Conservation (phyloP, 2,329 filamentous ascomycete genomes). For the Pseudomassariella vexata region DNA sequence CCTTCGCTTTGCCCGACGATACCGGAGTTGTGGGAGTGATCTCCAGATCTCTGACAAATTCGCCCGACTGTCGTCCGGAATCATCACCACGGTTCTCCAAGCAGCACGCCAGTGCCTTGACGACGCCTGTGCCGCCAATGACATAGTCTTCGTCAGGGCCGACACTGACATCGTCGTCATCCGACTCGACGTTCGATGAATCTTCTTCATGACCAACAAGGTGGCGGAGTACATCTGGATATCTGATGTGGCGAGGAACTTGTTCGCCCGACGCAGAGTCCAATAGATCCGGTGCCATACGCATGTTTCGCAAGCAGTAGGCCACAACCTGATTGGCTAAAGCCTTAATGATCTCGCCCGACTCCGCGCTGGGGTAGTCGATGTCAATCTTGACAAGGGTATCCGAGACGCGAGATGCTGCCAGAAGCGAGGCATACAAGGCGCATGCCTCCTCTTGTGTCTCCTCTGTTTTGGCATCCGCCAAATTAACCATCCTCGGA, state of each 20-base stretch:
- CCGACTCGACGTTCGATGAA: constrained; percentile 33
- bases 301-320: constrained; percentile 89
- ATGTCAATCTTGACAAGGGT: constrained; percentile 87
- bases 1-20: constrained; percentile 64
- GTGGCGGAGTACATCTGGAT: constrained; percentile 77
- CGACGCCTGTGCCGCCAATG: constrained; percentile 89
- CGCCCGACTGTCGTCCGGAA: constrained; percentile 45
- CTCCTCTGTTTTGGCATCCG: constrained; percentile 70
- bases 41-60: constrained; percentile 47
- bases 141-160: constrained; percentile 92
- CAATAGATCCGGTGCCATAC: constrained; percentile 55
- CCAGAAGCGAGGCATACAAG: constrained; percentile 84
- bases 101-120: constrained; percentile 88
- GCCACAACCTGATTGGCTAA: constrained; percentile 92
- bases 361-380: constrained; percentile 73
- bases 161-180: constrained; percentile 57
- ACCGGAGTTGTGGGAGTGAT: constrained; percentile 36
- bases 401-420: constrained; percentile 76
- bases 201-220: constrained; percentile 68
- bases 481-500: constrained; percentile 61
- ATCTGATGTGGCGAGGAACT: constrained; percentile 37
- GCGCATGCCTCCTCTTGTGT: constrained; percentile 91
- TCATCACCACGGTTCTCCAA: constrained; percentile 73
- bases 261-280: constrained; percentile 25
- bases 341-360: constrained; percentile 87